Percentiles rank a stretch among this genome's conserved stretches.
Conservation (phyloP, 2,329 filamentous ascomycete genomes). For the Beauveria sp. region DNA sequence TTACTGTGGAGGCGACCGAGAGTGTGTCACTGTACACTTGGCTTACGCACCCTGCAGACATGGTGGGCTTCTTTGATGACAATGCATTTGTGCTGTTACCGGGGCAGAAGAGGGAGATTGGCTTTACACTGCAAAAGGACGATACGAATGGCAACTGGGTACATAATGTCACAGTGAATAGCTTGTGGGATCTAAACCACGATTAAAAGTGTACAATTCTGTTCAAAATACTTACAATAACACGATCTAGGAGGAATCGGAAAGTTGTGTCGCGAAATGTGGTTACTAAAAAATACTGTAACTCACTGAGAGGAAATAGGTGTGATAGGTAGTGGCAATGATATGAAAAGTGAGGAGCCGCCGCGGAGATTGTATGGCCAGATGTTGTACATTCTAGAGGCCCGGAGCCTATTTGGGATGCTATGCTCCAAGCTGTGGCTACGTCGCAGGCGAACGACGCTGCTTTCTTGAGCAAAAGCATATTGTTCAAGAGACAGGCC, state of each 20-base stretch:
- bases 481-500: no score
- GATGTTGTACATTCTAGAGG: no score
- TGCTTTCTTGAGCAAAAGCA: no score
- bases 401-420: no score
- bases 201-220: background rate
- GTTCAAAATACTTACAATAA: background rate
- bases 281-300: background rate
- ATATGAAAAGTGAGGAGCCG: no score
- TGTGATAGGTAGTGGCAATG: no score
- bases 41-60: conserved; percentile 13
- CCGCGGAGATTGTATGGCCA: no score
- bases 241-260: background rate
- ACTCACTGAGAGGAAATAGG: no score
- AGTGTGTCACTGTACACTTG: conserved; percentile 15
- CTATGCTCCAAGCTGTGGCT: no score
- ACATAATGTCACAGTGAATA: conserved; percentile 13
- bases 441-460: no score
- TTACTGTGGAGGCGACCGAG: conserved; percentile 14
- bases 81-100: conserved; percentile 15
- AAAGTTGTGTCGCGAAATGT: background rate
- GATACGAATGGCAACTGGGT: conserved; percentile 12
- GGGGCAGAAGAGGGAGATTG: conserved; percentile 14
- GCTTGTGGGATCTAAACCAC: conserved; percentile 14
- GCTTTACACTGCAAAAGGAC: conserved; percentile 13
- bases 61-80: conserved; percentile 15